phyloP scores from a whole-genome alignment of 2,329 filamentous ascomycete species.

The Colletotrichum aenigma region DNA sequence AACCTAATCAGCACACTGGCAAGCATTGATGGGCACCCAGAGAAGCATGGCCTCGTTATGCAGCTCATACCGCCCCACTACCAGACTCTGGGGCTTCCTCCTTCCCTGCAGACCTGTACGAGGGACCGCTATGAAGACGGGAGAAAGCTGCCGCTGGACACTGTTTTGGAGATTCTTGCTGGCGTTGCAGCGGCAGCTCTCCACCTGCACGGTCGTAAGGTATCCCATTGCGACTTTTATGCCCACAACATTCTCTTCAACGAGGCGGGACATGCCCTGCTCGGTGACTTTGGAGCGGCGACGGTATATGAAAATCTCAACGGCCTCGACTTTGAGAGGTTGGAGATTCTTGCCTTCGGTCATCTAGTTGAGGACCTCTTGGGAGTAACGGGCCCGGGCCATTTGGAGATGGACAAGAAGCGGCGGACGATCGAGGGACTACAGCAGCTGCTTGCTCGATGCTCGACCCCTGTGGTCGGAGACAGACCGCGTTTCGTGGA shows the following conservation, averaged over 20 bases:
- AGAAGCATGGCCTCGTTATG: slow-evolving; percentile 47
- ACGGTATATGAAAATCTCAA: slow-evolving; percentile 42
- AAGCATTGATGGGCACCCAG: slow-evolving; percentile 43
- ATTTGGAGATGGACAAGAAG: slow-evolving; percentile 27
- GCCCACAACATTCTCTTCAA: slow-evolving; percentile 51
- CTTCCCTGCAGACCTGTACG: slow-evolving; percentile 49
- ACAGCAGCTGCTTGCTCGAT: slow-evolving; percentile 30
- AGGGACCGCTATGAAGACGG: slow-evolving; percentile 43
- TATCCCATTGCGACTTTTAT: slow-evolving; percentile 52
- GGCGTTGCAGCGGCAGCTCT: slow-evolving; percentile 45
- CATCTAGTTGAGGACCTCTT: slow-evolving; percentile 51
- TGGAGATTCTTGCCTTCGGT: slow-evolving; percentile 53
- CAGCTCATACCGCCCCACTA: slow-evolving; percentile 50
- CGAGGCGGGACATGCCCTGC: slow-evolving; percentile 43
- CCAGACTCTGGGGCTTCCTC: slow-evolving; percentile 45
- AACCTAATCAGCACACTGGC: slow-evolving; percentile 51
- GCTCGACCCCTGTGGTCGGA: slow-evolving; percentile 26
- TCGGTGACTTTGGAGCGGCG: slow-evolving; percentile 53
- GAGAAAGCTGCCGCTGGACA: slow-evolving; percentile 29
- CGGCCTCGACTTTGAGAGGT: slow-evolving; percentile 37
- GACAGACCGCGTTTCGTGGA: slow-evolving; percentile 36
- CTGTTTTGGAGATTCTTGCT: slow-evolving; percentile 38
- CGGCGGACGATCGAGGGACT: slow-evolving; percentile 24
- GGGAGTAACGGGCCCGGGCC: slow-evolving; percentile 20
- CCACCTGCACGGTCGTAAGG: slow-evolving; percentile 47